A percentile compares a stretch with the other conserved stretches of the same genome.
These are phyloP conservation scores for Diaporthe australafricana DNA, from an alignment of 2,329 filamentous ascomycete species.

Conservation along the genomic window DNA sequence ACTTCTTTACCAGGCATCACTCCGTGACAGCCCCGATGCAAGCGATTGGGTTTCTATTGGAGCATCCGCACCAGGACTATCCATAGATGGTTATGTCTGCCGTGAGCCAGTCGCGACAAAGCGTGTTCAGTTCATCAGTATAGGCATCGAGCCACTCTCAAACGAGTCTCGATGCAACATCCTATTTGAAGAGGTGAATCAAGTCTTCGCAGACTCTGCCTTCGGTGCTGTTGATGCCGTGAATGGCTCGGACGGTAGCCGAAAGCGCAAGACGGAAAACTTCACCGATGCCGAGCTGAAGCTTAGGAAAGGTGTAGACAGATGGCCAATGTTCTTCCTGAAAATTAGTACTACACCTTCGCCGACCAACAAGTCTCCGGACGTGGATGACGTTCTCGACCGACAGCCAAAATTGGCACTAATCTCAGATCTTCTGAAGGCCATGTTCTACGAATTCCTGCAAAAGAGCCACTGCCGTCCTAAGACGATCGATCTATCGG, in stretches of 20 bases:
- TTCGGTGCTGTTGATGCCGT: slow-evolving; percentile 75
- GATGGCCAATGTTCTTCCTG: slow-evolving; percentile 92
- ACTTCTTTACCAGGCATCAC: slow-evolving; percentile 74
- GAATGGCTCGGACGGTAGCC: slow-evolving; percentile 50
- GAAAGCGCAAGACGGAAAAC: slow-evolving; percentile 54
- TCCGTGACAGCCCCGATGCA: slow-evolving; percentile 65
- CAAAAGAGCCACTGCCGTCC: slow-evolving; percentile 77
- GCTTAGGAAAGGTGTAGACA: slow-evolving; percentile 76
- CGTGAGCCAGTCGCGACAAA: slow-evolving; percentile 77
- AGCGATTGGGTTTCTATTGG: slow-evolving; percentile 77
- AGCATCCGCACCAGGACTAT: slow-evolving; percentile 71
- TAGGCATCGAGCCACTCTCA: slow-evolving; percentile 77
- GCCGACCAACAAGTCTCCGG: slow-evolving; percentile 29
- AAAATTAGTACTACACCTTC: slow-evolving; percentile 60
- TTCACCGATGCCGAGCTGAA: slow-evolving; percentile 65
- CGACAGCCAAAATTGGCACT: slow-evolving; percentile 62
- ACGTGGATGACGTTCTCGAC: slow-evolving; percentile 56
- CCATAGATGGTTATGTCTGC: slow-evolving; percentile 78
- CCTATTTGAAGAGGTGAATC: slow-evolving; percentile 83
- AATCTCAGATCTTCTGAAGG: slow-evolving; percentile 73
- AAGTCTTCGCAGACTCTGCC: slow-evolving; percentile 77
- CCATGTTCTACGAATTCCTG: slow-evolving; percentile 80
- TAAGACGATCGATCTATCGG: slow-evolving; percentile 38
- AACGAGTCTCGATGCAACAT: slow-evolving; percentile 68
- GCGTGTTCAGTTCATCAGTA: slow-evolving; percentile 81